Conservation (phyloP, 2,329 filamentous ascomycete species). For the Xylaria sp. region DNA sequence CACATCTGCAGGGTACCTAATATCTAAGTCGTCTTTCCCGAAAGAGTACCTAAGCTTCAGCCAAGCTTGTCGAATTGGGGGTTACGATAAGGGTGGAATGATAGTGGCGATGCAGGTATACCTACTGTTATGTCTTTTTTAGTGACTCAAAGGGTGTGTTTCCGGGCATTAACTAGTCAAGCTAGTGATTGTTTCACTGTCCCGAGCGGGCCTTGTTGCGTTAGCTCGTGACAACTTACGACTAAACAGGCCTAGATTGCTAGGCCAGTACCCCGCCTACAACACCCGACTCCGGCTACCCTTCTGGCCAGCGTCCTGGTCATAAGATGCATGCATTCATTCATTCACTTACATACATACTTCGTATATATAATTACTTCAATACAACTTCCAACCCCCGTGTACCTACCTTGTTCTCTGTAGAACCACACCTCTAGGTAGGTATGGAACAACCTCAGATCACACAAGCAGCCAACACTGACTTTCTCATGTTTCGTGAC, state of each 20-base stretch:
- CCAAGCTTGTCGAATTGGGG: background rate
- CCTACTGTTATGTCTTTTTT: background rate
- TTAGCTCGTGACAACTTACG: background rate
- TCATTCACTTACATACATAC: background rate
- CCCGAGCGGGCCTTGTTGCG: background rate
- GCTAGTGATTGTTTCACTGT: background rate
- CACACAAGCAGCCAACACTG: background rate
- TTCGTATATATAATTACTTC: no score
- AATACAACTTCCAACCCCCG: background rate
- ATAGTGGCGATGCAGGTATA: background rate
- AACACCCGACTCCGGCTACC: slow-evolving; percentile 17
- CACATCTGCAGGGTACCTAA: background rate
- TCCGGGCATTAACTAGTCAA: background rate
- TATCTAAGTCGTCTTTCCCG: background rate
- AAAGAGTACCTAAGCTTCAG: background rate
- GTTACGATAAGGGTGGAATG: background rate
- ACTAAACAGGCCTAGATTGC: background rate
- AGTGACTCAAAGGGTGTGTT: background rate
- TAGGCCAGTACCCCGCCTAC: background rate
- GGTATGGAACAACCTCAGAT: background rate
- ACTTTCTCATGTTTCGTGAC: background rate
- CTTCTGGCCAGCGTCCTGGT: background rate
- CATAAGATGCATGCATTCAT: background rate
- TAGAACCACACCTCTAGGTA: background rate
- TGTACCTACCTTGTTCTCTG: background rate